Evolutionary conservation across 306 rosid species (phyloP), one percentile per base, ranked within the genome.

Genomic region (Cicer yamashitae): DNA sequence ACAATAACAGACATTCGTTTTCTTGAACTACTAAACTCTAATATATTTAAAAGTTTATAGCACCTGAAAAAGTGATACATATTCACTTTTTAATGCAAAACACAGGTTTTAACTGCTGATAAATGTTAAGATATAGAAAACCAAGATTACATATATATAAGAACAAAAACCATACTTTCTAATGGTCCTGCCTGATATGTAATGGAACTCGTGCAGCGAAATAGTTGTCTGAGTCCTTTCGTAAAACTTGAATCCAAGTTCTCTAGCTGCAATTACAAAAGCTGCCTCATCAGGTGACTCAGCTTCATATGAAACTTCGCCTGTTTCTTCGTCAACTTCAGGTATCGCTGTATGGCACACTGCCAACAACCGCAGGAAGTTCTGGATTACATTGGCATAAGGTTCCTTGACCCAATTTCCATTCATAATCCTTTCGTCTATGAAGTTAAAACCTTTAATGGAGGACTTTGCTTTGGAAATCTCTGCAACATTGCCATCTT

Each of bases 241-340:
- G 37, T 85, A 85, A 85, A 94, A 94, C 84, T 87, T 92, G 76
- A 94, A 94, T 14, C 98, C 98, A 17, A 91, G 83, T 81, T 94
- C 96, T 72, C 90, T 87, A 17, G 98, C 97, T 52, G 94, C 94
- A 76, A 94, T 87, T 77, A 94, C 91, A 76, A 94, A 94, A 82
- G 98, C 97, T 20, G 98, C 93, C 84, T 94, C 98, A 64, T 94
- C 97, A 7, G 98, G 98, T 50, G 97, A 94, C 83, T 94, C 98
- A 5, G 97, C 97, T 84, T 94, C 98, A 78, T 90, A 94, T 37
- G 93, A 80, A 56, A 86, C 81, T 1, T 40, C 80, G 34, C 94
- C 93, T 6, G 84, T 84, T 79, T 85, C 91, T 78, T 89, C 96
- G 72, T 91, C 94, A 75, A 86, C 74, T 79, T 94, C 98, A 50